phyloP scores from a whole-genome alignment of 257 asterid species.

The Salvia rosmarinus region DNA sequence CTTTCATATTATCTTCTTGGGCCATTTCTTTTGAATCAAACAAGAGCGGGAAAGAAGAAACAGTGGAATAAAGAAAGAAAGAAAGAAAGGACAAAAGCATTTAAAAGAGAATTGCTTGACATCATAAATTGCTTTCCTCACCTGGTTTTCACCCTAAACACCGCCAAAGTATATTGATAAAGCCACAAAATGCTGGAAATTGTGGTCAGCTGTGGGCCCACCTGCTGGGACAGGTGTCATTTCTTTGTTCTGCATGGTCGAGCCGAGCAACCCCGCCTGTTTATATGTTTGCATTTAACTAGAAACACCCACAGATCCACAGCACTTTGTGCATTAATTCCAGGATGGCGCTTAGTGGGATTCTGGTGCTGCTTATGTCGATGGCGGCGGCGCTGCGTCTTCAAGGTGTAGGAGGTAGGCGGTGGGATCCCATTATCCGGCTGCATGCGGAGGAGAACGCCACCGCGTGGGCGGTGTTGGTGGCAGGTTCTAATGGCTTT shows the following conservation, averaged over 20 bases:
- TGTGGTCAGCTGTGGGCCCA: neutral
- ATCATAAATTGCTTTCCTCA: no score
- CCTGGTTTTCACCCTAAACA: no score
- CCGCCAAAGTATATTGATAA: no score
- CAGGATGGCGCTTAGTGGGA: slow-evolving; percentile 47
- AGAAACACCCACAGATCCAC: neutral
- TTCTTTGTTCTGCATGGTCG: slow-evolving; percentile 62
- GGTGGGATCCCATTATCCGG: slow-evolving; percentile 79
- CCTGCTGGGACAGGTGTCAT: slow-evolving; percentile 51
- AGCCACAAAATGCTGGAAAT: no score
- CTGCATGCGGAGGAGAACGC: slow-evolving; percentile 53
- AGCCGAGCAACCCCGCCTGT: slow-evolving; percentile 14
- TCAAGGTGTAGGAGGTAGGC: slow-evolving; percentile 33
- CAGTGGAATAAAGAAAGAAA: no score
- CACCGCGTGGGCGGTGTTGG: slow-evolving; percentile 90
- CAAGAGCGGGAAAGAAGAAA: no score
- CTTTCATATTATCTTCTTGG: no score
- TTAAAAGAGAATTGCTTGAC: no score
- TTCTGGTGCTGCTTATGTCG: slow-evolving; percentile 41
- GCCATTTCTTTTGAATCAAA: no score
- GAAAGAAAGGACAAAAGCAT: no score
- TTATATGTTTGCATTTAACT: neutral
- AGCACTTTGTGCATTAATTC: neutral
- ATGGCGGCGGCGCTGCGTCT: slow-evolving; percentile 36
- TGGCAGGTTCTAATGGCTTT: slow-evolving; percentile 87